These are phyloP conservation scores for Barnettozyma populi DNA, from an alignment of 805 yeast species.

Conservation along the genomic window DNA sequence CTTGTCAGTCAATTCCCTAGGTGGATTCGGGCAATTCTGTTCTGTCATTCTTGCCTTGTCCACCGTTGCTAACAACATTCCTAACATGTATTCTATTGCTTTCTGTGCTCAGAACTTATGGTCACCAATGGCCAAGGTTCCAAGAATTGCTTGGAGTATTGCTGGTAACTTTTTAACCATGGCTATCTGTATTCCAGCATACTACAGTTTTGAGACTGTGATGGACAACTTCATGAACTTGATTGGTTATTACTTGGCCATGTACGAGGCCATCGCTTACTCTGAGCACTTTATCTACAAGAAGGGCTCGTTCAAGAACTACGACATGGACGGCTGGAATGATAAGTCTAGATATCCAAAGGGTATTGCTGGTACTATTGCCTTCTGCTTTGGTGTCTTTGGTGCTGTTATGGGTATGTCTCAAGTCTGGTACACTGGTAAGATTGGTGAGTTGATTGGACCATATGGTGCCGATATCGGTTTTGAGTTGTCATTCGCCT, in stretches of 20 bases:
- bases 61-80: constrained; percentile 86
- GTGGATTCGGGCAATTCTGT: constrained; percentile 87
- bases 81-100: constrained; percentile 89
- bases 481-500: constrained; percentile 68
- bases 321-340: constrained; percentile 58
- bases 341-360: constrained; percentile 57
- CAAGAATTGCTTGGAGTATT: constrained; percentile 80
- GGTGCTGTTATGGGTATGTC: constrained; percentile 87
- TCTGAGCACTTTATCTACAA: constrained; percentile 82
- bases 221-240: constrained; percentile 87
- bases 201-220: constrained; percentile 63
- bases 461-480: constrained; percentile 74
- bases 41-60: constrained; percentile 80
- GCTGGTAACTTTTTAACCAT: constrained; percentile 69
- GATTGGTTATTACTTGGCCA: constrained; percentile 86
- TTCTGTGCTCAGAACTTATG: constrained; percentile 82
- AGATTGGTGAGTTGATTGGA: constrained; percentile 57
- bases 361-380: constrained; percentile 74
- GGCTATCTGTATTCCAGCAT: constrained; percentile 87
- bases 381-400: constrained; percentile 75
- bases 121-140: constrained; percentile 67
- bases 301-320: constrained; percentile 54
- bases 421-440: constrained; percentile 81
- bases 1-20: constrained; percentile 72
- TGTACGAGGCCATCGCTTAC: constrained; percentile 69